Evolutionary conservation across 305 asterid species (phyloP), one percentile per base, ranked within the genome.

Genomic region (Rubia occidens): DNA sequence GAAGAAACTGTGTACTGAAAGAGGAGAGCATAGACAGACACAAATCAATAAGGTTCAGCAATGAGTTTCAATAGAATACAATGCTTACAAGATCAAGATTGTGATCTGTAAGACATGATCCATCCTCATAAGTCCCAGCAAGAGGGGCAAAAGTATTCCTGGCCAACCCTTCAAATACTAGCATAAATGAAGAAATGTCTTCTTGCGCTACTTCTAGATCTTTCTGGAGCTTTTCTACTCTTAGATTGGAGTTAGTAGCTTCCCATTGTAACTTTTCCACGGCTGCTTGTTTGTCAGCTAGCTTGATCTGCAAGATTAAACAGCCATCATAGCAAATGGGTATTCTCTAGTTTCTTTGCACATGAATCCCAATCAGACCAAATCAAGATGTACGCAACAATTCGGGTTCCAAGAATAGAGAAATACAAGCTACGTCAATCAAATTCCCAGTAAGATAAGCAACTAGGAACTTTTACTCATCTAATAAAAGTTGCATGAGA

Each of bases 271-370:
- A 78, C 74, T 86, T 94, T 73, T 94, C 97, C 69, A 89, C 88
- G 29, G 97, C 95, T 58, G 98, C 98, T 82, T 85, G 98, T 82
- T 89, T 90, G 88, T 94, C 97, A 9, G 98, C 97, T 77, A 94
- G 91, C 83, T 87, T 89, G 77, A 88, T 79, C 98, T 94, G 78
- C 55, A 72, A 45, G 66, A 62, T 15, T 61, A 32, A 15, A 66
- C 44, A 51, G 8, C 15, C 40, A 69, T 61, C 67, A 71, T 65
- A 26, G 40, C 32, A 29, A 29, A 29, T 11, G 10, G 54, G 59
- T 62, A 59, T 47, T 59, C 17, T 67, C 62, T 15, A 29, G 29
- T 14, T 26, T 14, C 15, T 11, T 4, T 60, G 56, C 54, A 11
- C 40, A 65, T 35, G 24, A 29, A 66, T 13, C 60, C 2, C 42